Base-by-base conservation (phyloP, 2,329 filamentous ascomycete species). In the Trichoderma asperellum region DNA sequence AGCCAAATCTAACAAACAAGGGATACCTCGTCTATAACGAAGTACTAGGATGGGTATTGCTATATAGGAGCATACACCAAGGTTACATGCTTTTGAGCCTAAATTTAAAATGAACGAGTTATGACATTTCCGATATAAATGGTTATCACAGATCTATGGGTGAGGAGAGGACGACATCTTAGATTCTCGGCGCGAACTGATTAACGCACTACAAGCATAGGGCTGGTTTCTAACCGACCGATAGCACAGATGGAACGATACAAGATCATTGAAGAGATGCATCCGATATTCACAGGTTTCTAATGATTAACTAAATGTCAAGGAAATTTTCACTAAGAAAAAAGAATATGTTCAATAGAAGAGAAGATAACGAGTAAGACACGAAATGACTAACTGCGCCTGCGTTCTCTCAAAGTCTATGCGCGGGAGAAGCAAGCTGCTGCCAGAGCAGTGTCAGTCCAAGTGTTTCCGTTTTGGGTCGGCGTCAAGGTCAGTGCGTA, bases 401-500 rank as follows among this genome's bases (percentile, higher is more conserved):
- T 55, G 32, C 47, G 18, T 4, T 14, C 11, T 24, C 47, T 11
- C 8, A 27, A 62, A 2, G 12, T 58, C n/a, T 53, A 63, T 53
- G 35, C 27, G 2, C 60, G 47, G 12, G 60, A 18, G 24, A 63
- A 11, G 32, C 60, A 63, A n/a, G 60, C 52, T 21, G 43, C 32
- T 21, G 53, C 47, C 11, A 68, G 32, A 21, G 65, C 32, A 5
- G 56, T 68, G 34, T 68, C 65, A 27, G 57, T 55, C 65, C 65
- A 68, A 4, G 55, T 34, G 40, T 5, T 60, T 29, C 65, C 65
- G 1, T 34, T 68, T 8, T 43, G 37, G 12, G 35, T 61, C 10
- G 65, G 65, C 2, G 65, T 68, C 47, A 53, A 57, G 14, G 65
- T 61, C 14, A 68, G 27, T 4, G 24, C 24, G 24, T 68, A 68